These are phyloP conservation scores for Debaryomyces fabryi DNA, from an alignment of 1,139 yeast species.

Conservation along the genomic window DNA sequence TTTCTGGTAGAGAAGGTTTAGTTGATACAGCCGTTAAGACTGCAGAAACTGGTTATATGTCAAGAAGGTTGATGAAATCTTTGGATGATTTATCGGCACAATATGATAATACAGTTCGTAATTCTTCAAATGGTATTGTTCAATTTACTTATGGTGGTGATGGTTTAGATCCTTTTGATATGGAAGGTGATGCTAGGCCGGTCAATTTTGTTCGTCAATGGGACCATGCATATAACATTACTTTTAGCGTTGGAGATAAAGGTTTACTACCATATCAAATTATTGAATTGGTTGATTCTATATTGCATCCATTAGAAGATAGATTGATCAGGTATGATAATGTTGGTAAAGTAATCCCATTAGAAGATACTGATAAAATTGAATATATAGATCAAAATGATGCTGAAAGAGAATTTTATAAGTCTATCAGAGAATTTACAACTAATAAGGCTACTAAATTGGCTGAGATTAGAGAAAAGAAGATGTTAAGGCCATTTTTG, in stretches of 20 bases:
- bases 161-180: slow-evolving; percentile 96
- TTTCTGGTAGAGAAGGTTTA: slow-evolving; percentile 99
- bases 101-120: slow-evolving; percentile 93
- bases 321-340: slow-evolving; percentile 70
- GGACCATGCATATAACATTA: slow-evolving; percentile 85
- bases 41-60: slow-evolving; percentile 99
- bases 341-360: slow-evolving; percentile 57
- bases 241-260: slow-evolving; percentile 56
- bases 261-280: slow-evolving; percentile 77
- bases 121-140: slow-evolving; percentile 93
- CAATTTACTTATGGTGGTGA: slow-evolving; percentile 99
- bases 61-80: slow-evolving; percentile 97
- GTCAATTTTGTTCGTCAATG: slow-evolving; percentile 93
- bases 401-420: slow-evolving; percentile 82
- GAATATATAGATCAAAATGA: slow-evolving; percentile 79
- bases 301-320: slow-evolving; percentile 63
- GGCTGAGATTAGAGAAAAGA: slow-evolving; percentile 58
- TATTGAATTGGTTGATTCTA: slow-evolving; percentile 52
- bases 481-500: slow-evolving; percentile 41
- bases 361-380: slow-evolving; percentile 45
- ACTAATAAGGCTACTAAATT: slow-evolving; percentile 57
- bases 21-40: slow-evolving; percentile 99
- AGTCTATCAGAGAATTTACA: slow-evolving; percentile 69
- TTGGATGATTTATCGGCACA: slow-evolving; percentile 93
- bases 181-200: slow-evolving; percentile 99